phyloP scores from a whole-genome alignment of 2,329 filamentous ascomycete species.

The Chaetomium strumarium region DNA sequence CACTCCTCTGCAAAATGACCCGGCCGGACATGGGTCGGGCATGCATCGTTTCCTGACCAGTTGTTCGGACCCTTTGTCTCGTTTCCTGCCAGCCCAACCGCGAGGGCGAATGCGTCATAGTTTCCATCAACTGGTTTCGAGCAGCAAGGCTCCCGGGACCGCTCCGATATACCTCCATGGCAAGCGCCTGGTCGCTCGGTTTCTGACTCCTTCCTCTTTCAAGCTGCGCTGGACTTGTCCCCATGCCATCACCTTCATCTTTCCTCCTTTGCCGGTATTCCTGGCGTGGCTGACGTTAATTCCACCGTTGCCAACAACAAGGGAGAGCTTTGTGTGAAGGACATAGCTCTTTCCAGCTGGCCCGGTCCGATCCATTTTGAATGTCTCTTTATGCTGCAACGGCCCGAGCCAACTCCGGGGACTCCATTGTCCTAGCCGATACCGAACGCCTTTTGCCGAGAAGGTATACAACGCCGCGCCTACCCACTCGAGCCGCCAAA shows the following conservation, averaged over 20 bases:
- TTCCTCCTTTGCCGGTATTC: conserved; percentile 3
- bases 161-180: conserved; percentile 15
- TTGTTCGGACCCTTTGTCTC: conserved; percentile 11
- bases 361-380: background rate
- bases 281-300: conserved; percentile 2
- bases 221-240: background rate
- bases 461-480: background rate
- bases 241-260: conserved; percentile 2
- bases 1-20: conserved; percentile 12
- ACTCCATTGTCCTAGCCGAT: conserved; percentile 5
- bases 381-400: conserved; percentile 8
- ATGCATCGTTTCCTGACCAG: conserved; percentile 12
- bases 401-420: background rate
- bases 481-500: background rate
- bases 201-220: conserved; percentile 6
- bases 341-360: background rate
- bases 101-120: conserved; percentile 11
- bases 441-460: background rate
- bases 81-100: conserved; percentile 13
- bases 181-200: conserved; percentile 2
- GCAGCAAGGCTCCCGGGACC: background rate
- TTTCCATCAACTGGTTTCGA: conserved; percentile 1
- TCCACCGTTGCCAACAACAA: conserved; percentile 8
- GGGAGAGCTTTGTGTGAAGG: conserved; percentile 8
- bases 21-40: conserved; percentile 8